Percentiles rank a stretch among this genome's conserved stretches.
Evolutionary conservation across 352 stramenopile genomes (phyloP).

Genomic region (Aphanomyces euteiches): DNA sequence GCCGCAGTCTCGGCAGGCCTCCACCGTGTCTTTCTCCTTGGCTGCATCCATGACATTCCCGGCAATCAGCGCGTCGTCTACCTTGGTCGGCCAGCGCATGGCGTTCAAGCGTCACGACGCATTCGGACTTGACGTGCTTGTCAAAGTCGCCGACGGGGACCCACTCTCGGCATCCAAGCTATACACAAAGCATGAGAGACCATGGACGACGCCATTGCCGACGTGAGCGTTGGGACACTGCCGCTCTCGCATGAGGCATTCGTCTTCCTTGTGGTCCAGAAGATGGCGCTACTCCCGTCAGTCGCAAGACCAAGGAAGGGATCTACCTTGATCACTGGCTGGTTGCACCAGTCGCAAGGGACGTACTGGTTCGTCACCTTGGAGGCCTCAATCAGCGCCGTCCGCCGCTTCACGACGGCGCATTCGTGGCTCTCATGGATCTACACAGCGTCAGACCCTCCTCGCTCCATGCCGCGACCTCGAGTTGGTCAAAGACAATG

Average conservation of each 20-base stretch:
- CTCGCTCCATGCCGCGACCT: neutral
- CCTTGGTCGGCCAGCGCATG: slow-evolving; percentile 45
- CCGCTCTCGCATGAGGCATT: slow-evolving; percentile 59
- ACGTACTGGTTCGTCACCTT: slow-evolving; percentile 50
- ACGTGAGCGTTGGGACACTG: slow-evolving; percentile 56
- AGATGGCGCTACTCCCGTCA: slow-evolving; percentile 38
- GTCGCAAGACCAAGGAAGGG: neutral
- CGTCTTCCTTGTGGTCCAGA: slow-evolving; percentile 75
- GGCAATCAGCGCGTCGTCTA: neutral
- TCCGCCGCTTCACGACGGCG: slow-evolving; percentile 39
- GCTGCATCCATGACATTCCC: slow-evolving; percentile 22
- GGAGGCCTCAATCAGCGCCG: slow-evolving; percentile 42
- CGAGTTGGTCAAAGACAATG: slow-evolving; percentile 39
- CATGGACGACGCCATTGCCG: neutral
- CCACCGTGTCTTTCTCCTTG: slow-evolving; percentile 44
- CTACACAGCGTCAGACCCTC: neutral
- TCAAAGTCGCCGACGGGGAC: slow-evolving; percentile 58
- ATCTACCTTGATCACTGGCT: slow-evolving; percentile 49
- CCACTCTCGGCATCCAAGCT: slow-evolving; percentile 60
- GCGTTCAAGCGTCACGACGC: slow-evolving; percentile 51
- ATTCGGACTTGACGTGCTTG: slow-evolving; percentile 46
- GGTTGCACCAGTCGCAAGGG: slow-evolving; percentile 62
- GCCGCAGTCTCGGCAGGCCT: slow-evolving; percentile 55
- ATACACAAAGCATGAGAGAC: neutral
- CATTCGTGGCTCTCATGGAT: slow-evolving; percentile 39